Evolutionary conservation across 2,329 filamentous ascomycete genomes (phyloP).

Genomic region (Aspergillus sp.): DNA sequence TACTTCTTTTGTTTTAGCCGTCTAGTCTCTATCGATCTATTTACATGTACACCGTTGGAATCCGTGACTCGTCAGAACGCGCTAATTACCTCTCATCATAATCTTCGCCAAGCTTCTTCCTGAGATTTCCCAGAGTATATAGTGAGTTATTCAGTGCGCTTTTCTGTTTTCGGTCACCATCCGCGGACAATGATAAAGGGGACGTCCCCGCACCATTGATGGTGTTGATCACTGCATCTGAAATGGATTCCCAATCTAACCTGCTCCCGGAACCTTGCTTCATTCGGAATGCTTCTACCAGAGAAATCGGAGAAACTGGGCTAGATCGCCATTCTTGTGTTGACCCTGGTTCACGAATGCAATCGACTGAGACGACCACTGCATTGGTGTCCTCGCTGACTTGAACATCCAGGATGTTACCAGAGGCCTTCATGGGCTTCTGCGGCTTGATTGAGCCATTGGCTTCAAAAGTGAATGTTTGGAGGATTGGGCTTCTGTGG

Average conservation of each 20-base stretch:
- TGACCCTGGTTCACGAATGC: slow-evolving; percentile 52
- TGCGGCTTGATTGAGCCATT: slow-evolving; percentile 52
- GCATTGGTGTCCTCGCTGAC: slow-evolving; percentile 27
- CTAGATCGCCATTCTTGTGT: slow-evolving; percentile 40
- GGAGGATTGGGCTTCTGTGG: slow-evolving; percentile 65
- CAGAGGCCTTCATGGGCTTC: slow-evolving; percentile 57
- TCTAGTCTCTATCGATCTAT: not conserved
- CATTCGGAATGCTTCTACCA: slow-evolving; percentile 34
- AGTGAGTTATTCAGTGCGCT: slow-evolving; percentile 36
- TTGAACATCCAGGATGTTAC: slow-evolving; percentile 65
- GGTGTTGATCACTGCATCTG: slow-evolving; percentile 19
- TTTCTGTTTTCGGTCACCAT: slow-evolving; percentile 29
- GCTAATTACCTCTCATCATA: slow-evolving; percentile 18
- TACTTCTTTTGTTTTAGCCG: too few species aligned
- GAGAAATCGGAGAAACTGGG: slow-evolving; percentile 18
- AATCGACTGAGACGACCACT: slow-evolving; percentile 55
- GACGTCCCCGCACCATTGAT: slow-evolving; percentile 35
- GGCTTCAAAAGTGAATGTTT: slow-evolving; percentile 60
- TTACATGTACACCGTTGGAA: not conserved
- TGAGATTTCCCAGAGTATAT: slow-evolving; percentile 42
- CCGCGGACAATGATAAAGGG: slow-evolving; percentile 24
- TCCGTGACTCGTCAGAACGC: not conserved
- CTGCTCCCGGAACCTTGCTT: slow-evolving; percentile 16
- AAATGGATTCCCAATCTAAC: slow-evolving; percentile 27
- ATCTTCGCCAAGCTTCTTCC: slow-evolving; percentile 33